These are phyloP conservation scores for Theobroma grandiflorum DNA, from an alignment of 441 rosid genomes.

Conservation along the genomic window DNA sequence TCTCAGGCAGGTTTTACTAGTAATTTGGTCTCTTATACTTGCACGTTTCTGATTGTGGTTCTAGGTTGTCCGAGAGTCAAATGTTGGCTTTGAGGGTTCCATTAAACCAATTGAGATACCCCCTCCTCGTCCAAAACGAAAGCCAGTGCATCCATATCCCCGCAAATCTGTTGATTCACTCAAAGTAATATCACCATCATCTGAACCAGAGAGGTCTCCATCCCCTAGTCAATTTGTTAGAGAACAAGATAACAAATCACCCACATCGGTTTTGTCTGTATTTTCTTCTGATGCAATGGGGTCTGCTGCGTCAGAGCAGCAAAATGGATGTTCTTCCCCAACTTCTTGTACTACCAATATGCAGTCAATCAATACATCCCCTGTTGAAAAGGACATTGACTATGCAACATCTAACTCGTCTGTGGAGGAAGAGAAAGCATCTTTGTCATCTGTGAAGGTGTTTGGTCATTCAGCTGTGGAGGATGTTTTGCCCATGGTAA, in stretches of 20 bases:
- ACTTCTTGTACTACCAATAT: slow-evolving; percentile 59
- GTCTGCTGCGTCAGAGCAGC: slow-evolving; percentile 47
- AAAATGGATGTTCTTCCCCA: slow-evolving; percentile 57
- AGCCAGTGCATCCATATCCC: slow-evolving; percentile 87
- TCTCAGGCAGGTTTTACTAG: background rate
- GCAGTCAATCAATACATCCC: slow-evolving; percentile 32
- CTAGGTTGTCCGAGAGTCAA: slow-evolving; percentile 70
- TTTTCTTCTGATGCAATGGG: slow-evolving; percentile 45
- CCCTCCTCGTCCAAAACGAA: slow-evolving; percentile 93
- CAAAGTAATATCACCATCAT: slow-evolving; percentile 36
- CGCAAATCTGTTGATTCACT: slow-evolving; percentile 52
- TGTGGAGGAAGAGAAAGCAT: slow-evolving; percentile 40
- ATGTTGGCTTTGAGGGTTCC: slow-evolving; percentile 38
- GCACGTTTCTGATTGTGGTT: slow-evolving; percentile 14
- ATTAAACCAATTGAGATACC: slow-evolving; percentile 69
- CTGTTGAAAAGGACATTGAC: slow-evolving; percentile 42
- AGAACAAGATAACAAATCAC: slow-evolving; percentile 67
- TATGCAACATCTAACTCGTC: slow-evolving; percentile 37
- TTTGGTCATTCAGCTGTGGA: slow-evolving; percentile 25
- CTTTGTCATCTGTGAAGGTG: slow-evolving; percentile 23
- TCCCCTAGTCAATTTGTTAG: slow-evolving; percentile 45
- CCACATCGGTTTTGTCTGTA: slow-evolving; percentile 73
- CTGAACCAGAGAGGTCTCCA: slow-evolving; percentile 45
- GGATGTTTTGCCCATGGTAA: slow-evolving; percentile 38
- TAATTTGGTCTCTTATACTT: slow-evolving; percentile 17